A percentile compares a stretch with the other conserved stretches of the same genome.
These are phyloP conservation scores for Plasmodium ovale DNA, from an alignment of 169 alveolate species.

Conservation along the genomic window DNA sequence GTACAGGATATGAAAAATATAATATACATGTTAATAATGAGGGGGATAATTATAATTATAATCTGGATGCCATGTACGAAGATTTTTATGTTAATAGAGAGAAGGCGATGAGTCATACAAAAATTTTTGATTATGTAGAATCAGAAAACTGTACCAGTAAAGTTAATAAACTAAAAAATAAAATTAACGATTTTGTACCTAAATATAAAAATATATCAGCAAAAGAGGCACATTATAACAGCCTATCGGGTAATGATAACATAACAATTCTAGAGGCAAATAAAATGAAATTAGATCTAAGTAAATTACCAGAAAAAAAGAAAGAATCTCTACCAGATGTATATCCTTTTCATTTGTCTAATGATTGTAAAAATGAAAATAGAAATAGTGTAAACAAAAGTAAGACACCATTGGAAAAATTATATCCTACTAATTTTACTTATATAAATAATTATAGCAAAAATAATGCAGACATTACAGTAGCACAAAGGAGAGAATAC, in stretches of 20 bases:
- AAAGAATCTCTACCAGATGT: conserved; percentile 54
- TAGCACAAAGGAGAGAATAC: conserved; percentile 47
- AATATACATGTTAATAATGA: background rate
- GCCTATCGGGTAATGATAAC: conserved; percentile 63
- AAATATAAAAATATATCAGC: conserved; percentile 52
- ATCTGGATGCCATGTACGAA: background rate
- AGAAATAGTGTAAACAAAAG: conserved; percentile 6
- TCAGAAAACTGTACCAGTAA: background rate
- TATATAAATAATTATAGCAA: conserved; percentile 67
- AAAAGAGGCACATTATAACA: conserved; percentile 55
- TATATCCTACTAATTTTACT: conserved; percentile 71
- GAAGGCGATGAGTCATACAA: conserved; percentile 41
- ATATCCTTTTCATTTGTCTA: conserved; percentile 72
- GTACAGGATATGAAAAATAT: background rate
- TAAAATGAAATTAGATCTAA: conserved; percentile 57
- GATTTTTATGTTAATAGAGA: conserved; percentile 25
- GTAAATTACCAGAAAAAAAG: conserved; percentile 19
- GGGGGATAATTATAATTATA: background rate
- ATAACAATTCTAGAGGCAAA: conserved; percentile 74
- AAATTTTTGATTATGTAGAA: conserved; percentile 47
- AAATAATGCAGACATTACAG: conserved; percentile 55
- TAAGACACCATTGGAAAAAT: conserved; percentile 19
- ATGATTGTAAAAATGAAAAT: conserved; percentile 20
- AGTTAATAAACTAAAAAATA: conserved; percentile 25
- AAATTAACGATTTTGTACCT: conserved; percentile 45